Evolutionary conservation across 768 basidiomycete species (phyloP).

Genomic region (Collybia nuda): DNA sequence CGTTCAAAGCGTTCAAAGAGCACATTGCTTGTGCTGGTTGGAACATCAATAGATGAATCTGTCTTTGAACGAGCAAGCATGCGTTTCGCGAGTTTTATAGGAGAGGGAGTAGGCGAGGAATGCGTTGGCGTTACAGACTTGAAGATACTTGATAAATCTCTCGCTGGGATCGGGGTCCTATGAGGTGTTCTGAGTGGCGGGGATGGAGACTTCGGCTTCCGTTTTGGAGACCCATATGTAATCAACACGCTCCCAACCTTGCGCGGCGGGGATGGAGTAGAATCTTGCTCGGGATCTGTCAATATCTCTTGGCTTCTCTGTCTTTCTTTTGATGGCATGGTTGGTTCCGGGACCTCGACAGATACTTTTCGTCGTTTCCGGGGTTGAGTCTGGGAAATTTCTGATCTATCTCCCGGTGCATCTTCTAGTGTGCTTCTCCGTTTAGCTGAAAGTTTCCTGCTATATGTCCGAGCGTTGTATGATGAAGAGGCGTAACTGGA

Average conservation of each 20-base stretch:
- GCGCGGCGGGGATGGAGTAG: slow-evolving; percentile 8
- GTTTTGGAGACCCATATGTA: slow-evolving; percentile 20
- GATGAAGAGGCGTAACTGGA: slow-evolving; percentile 9
- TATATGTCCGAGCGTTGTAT: slow-evolving; percentile 33
- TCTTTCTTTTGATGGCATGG: slow-evolving; percentile 2
- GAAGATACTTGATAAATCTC: slow-evolving; percentile 49
- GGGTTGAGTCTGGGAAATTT: neutral
- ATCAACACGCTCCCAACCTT: neutral
- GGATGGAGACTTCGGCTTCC: slow-evolving; percentile 7
- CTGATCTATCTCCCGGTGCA: neutral
- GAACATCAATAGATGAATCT: slow-evolving; percentile 47
- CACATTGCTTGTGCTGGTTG: slow-evolving; percentile 6
- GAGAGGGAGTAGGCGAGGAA: slow-evolving; percentile 27
- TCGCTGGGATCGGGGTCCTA: slow-evolving; percentile 23
- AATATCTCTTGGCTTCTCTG: slow-evolving; percentile 7
- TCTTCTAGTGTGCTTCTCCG: slow-evolving; percentile 15
- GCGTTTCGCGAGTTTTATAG: slow-evolving; percentile 55
- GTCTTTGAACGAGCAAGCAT: slow-evolving; percentile 75
- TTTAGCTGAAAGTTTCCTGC: slow-evolving; percentile 26
- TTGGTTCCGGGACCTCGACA: slow-evolving; percentile 6
- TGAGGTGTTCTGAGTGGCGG: neutral
- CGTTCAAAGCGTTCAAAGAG: slow-evolving; percentile 19
- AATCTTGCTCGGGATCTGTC: slow-evolving; percentile 6
- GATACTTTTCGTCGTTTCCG: slow-evolving; percentile 28
- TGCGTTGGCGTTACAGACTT: slow-evolving; percentile 27